Evolutionary conservation across 257 asterid genomes (phyloP).

Genomic region (Salvia rosmarinus): DNA sequence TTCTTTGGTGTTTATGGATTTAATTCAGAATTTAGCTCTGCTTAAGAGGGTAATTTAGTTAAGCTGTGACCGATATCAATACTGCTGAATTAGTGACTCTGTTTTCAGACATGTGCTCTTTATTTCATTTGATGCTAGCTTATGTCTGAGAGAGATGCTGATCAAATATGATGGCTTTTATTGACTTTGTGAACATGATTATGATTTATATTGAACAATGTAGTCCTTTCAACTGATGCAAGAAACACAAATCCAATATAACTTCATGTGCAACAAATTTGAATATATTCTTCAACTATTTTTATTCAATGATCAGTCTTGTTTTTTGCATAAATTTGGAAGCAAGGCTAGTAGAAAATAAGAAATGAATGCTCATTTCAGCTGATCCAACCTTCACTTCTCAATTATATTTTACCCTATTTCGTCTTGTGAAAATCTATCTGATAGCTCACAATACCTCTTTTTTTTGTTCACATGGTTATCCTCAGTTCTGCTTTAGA

Average conservation of each 20-base stretch:
- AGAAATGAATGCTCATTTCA: neutral
- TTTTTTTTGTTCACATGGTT: slow-evolving; percentile 25
- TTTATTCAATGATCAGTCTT: neutral
- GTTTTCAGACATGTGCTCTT: neutral
- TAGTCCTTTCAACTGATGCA: slow-evolving; percentile 22
- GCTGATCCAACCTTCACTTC: neutral
- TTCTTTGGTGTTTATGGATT: too few species aligned
- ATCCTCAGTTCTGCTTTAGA: slow-evolving; percentile 87
- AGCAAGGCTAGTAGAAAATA: slow-evolving; percentile 1
- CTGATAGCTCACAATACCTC: slow-evolving; percentile 16
- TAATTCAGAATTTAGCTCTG: neutral
- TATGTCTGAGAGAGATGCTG: neutral
- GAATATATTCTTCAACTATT: neutral
- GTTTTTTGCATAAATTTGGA: neutral
- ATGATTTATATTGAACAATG: neutral
- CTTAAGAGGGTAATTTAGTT: neutral
- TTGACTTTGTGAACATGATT: neutral
- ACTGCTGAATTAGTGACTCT: neutral
- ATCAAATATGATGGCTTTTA: neutral
- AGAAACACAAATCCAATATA: too few species aligned
- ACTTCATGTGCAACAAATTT: slow-evolving; percentile 1
- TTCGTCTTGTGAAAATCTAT: slow-evolving; percentile 5
- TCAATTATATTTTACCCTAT: slow-evolving; percentile 1
- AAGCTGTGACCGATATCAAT: neutral
- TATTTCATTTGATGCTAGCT: neutral